A percentile compares a stretch with the other conserved stretches of the same genome.
phyloP scores from a whole-genome alignment of 2,329 filamentous ascomycete genomes.

The Cryphonectria radicalis region DNA sequence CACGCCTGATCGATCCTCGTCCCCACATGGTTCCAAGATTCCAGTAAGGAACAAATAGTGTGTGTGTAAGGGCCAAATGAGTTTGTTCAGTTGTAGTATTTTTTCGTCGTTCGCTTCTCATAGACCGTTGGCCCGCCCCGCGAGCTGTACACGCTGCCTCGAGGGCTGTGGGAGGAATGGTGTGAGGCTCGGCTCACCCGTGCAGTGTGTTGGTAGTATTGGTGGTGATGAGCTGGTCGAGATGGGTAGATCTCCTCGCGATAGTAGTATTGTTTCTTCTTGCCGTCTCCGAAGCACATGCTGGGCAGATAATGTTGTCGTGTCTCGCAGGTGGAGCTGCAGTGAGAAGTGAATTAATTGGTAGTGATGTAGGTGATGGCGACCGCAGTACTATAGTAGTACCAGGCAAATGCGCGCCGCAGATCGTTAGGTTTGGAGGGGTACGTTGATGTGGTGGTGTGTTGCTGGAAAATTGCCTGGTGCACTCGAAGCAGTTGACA shows the following conservation, averaged over 20 bases:
- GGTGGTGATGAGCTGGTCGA: conserved; percentile 1
- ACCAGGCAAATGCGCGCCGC: neutral
- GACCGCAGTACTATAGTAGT: neutral
- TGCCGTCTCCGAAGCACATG: conserved; percentile 12
- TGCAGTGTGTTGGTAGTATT: conserved; percentile 5
- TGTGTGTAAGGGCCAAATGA: too few species aligned
- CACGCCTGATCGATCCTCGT: neutral
- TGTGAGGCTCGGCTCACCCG: conserved; percentile 5
- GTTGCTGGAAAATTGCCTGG: neutral
- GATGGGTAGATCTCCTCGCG: conserved; percentile 7
- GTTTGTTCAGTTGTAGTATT: conserved; percentile 3
- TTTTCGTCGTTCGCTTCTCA: conserved; percentile 11
- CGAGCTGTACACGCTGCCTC: conserved; percentile 9
- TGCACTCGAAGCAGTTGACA: neutral
- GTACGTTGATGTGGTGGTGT: neutral
- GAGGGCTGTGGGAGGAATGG: conserved; percentile 1
- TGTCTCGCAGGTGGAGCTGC: neutral
- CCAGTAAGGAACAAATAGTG: too few species aligned
- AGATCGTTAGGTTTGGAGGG: neutral
- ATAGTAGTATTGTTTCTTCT: conserved; percentile 11
- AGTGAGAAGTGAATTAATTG: too few species aligned
- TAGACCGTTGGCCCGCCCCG: conserved; percentile 11
- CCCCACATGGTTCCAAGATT: too few species aligned
- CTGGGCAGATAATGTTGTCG: neutral
- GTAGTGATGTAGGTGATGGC: neutral